Evolutionary conservation across 2,329 filamentous ascomycete species (phyloP).

Genomic region (Pyricularia sp.): DNA sequence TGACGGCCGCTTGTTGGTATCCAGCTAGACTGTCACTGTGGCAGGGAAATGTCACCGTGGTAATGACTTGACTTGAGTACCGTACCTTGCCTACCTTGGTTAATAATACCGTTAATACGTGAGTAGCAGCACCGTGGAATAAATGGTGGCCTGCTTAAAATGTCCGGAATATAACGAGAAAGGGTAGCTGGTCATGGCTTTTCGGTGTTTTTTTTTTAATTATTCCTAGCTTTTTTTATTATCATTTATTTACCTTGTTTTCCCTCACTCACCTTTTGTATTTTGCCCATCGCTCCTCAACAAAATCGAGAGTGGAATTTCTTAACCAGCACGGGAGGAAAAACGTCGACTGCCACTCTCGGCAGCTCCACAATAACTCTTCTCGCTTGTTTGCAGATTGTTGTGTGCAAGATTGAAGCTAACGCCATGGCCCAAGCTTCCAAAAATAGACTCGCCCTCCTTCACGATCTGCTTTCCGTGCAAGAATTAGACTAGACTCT

Average conservation of each 20-base stretch:
- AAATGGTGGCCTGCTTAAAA: background rate
- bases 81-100: background rate
- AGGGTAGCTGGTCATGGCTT: background rate
- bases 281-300: background rate
- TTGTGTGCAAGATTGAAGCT: background rate
- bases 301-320: background rate
- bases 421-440: background rate
- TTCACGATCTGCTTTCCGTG: background rate
- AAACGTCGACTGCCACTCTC: background rate
- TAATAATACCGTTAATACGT: no score
- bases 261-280: background rate
- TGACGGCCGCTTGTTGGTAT: background rate
- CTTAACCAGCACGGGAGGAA: background rate
- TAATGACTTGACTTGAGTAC: background rate
- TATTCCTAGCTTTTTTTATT: background rate
- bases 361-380: background rate
- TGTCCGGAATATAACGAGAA: background rate
- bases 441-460: background rate
- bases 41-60: background rate
- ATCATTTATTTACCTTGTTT: background rate
- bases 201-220: background rate
- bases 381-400: background rate
- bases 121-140: background rate
- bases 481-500: background rate
- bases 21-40: background rate